Base-by-base conservation (phyloP, 2,329 filamentous ascomycete genomes). In the Akanthomyces dipterigenus region DNA sequence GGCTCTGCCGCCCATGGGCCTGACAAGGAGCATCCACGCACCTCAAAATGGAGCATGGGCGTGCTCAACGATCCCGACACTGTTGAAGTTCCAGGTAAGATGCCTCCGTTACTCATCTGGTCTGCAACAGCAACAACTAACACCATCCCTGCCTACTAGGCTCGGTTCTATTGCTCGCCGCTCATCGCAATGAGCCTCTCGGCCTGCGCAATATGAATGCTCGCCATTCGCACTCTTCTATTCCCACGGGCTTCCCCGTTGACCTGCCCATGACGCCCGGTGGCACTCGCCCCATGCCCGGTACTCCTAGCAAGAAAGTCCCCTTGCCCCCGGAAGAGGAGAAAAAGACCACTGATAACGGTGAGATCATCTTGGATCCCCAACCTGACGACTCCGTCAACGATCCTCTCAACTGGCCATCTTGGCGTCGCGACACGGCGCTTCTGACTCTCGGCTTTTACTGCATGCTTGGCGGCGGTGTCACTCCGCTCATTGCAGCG, bases 331-430 rank as follows among this genome's bases (percentile, higher is more conserved):
- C 38, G 5, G 65, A 72, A 54, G 73, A 72, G 18, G 78, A 77
- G 50, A 85, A 86, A 76, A 97, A 97, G 78, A 88, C 81, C 65
- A 96, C 92, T 2, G 76, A 82, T 40, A 89, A 96, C 71, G 92
- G 92, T 18, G 83, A 85, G 64, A 91, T 97, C 68, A 91, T 98
- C 60, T 78, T 98, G 16, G 89, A 96, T 0, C 93, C 93, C 0
- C 93, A 98, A 71, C 93, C 93, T 0, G 92, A 97, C 63, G 92
- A 97, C 56, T 92, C 90, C 0, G 79, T 82, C 56, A 97, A 98
- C 66, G 93, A 98, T 68, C 93, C 93, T 1, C 77, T 98, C 61
- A 98, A 98, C 72, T 98, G 93, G 93, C 87, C 90, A 0, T 77
- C 82, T 7, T 91, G 90, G 87, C 84, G 91, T 45, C 82, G 93